These are phyloP conservation scores for Spiraea crenata DNA, from an alignment of 331 rosid genomes.

Conservation along the genomic window DNA sequence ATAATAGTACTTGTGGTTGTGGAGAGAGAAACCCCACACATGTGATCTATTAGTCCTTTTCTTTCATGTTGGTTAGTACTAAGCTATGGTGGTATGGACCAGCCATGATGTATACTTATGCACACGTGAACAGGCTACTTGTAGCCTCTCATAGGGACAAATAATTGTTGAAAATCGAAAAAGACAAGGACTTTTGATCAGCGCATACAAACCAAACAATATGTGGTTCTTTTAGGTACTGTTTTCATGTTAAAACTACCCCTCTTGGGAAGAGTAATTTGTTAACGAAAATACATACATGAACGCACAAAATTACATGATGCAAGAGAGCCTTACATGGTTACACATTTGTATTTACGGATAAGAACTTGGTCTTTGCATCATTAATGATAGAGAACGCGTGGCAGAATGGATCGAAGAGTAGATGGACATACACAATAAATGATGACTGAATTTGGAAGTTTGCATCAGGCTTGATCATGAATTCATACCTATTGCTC, in stretches of 20 bases:
- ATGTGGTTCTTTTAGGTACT: neutral
- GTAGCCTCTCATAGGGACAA: neutral
- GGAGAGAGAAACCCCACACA: constrained; percentile 10
- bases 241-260: neutral
- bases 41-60: constrained; percentile 8
- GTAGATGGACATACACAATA: no score
- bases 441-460: no score
- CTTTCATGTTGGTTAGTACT: neutral
- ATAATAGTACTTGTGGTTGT: constrained; percentile 20
- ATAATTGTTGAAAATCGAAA: neutral
- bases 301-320: no score
- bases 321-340: no score
- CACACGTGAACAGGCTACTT: constrained; percentile 44
- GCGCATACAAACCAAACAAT: neutral
- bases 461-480: no score
- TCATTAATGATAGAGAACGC: no score
- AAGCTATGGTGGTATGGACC: neutral
- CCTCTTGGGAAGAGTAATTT: no score
- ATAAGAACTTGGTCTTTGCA: no score
- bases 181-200: neutral
- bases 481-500: no score
- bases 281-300: no score
- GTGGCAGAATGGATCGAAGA: no score
- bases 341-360: no score
- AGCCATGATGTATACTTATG: constrained; percentile 34